phyloP scores from a whole-genome alignment of 768 basidiomycete species.

The Mycena galericulata region DNA sequence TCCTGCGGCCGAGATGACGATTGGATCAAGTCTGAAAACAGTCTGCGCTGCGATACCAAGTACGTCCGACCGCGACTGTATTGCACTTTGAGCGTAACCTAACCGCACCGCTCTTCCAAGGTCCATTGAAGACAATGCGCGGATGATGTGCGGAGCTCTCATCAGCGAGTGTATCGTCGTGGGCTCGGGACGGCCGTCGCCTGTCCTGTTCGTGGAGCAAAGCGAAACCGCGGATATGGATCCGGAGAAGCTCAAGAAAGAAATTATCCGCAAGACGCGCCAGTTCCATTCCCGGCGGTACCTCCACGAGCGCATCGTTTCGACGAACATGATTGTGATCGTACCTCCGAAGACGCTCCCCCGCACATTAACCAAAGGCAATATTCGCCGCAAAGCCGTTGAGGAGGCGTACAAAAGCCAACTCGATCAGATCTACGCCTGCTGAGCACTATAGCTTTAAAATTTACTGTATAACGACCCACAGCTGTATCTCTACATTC shows the following conservation, averaged over 20 bases:
- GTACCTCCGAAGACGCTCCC: slow-evolving; percentile 62
- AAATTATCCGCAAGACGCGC: slow-evolving; percentile 63
- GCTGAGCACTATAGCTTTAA: neutral
- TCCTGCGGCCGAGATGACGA: slow-evolving; percentile 76
- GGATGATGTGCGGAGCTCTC: slow-evolving; percentile 59
- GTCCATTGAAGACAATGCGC: slow-evolving; percentile 70
- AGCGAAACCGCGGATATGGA: slow-evolving; percentile 46
- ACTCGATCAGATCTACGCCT: slow-evolving; percentile 57
- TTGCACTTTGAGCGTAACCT: slow-evolving; percentile 26
- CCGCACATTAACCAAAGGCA: slow-evolving; percentile 68
- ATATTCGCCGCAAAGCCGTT: slow-evolving; percentile 65
- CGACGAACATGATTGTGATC: slow-evolving; percentile 56
- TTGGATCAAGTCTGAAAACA: slow-evolving; percentile 80
- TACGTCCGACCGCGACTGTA: slow-evolving; percentile 44
- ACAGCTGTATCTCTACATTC: slow-evolving; percentile 21
- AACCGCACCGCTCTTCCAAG: slow-evolving; percentile 40
- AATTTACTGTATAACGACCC: slow-evolving; percentile 21
- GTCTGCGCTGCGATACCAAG: slow-evolving; percentile 77
- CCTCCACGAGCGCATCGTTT: slow-evolving; percentile 66
- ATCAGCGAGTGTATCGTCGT: slow-evolving; percentile 67
- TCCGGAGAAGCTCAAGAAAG: slow-evolving; percentile 57
- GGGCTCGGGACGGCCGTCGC: slow-evolving; percentile 66
- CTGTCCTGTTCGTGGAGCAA: slow-evolving; percentile 66
- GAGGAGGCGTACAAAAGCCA: slow-evolving; percentile 56
- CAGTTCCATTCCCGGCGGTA: slow-evolving; percentile 65